A percentile compares a stretch with the other conserved stretches of the same genome.
Conservation (phyloP, 345 rosid genomes). For the Gossypium stocksii region DNA sequence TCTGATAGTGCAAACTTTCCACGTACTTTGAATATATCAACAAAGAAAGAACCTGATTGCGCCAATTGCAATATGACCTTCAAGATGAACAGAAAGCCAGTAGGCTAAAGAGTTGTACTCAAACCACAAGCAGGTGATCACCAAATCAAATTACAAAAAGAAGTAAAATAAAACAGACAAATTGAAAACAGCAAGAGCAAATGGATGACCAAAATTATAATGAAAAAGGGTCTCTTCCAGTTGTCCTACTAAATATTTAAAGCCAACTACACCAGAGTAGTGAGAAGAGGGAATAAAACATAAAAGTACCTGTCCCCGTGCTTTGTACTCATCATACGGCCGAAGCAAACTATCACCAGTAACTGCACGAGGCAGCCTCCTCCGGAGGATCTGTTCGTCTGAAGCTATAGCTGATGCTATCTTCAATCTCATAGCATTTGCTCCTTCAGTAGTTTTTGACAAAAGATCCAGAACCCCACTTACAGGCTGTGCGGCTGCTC, state of each 20-base stretch:
- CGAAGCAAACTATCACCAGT: conserved; percentile 87
- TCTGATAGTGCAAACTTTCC: conserved; percentile 96
- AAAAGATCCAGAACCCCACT: conserved; percentile 97
- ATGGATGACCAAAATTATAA: background rate
- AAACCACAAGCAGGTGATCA: background rate
- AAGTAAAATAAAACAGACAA: background rate
- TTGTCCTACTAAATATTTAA: background rate
- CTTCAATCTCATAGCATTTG: conserved; percentile 98
- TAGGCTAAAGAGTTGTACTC: conserved; percentile 9
- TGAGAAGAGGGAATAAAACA: background rate
- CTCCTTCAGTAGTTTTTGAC: conserved; percentile 99
- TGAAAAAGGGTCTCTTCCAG: background rate
- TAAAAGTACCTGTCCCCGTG: conserved; percentile 79
- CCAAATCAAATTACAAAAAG: conserved; percentile 2
- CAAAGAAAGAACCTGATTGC: conserved; percentile 90
- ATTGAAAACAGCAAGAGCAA: background rate
- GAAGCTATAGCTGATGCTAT: conserved; percentile 94
- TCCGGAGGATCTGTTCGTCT: conserved; percentile 95
- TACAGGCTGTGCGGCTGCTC: conserved; percentile 99
- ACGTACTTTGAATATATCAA: conserved; percentile 94
- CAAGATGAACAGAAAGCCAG: conserved; percentile 22
- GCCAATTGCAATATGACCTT: conserved; percentile 94
- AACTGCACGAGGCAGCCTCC: conserved; percentile 84
- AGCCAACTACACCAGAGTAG: background rate
- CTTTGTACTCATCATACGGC: conserved; percentile 81